Evolutionary conservation across 768 basidiomycete species (phyloP).

Genomic region (Tricholoma sp.): DNA sequence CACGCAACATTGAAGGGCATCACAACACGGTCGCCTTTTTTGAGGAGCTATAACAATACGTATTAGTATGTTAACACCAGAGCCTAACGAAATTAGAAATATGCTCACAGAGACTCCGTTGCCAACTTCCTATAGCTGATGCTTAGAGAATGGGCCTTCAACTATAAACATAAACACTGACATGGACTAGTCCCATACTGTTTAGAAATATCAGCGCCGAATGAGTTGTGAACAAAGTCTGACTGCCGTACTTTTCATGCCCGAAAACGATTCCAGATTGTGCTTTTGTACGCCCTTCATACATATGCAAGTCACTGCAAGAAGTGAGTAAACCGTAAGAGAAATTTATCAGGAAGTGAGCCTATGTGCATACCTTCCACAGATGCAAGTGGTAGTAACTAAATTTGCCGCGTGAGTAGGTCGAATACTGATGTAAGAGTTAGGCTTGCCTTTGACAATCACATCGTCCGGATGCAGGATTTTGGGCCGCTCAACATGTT

Average conservation of each 20-base stretch:
- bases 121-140: constrained; percentile 33
- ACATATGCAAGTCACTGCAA: constrained; percentile 50
- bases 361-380: constrained; percentile 34
- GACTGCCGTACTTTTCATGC: constrained; percentile 41
- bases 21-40: constrained; percentile 56
- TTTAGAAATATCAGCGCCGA: neutral
- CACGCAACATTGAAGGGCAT: constrained; percentile 60
- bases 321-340: neutral
- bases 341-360: neutral
- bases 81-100: neutral
- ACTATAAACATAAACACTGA: constrained; percentile 11
- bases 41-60: constrained; percentile 30
- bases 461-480: constrained; percentile 50
- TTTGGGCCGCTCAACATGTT: constrained; percentile 41
- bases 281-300: constrained; percentile 50
- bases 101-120: constrained; percentile 35
- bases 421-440: neutral
- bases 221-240: neutral
- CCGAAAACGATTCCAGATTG: constrained; percentile 47
- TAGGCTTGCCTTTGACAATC: constrained; percentile 37
- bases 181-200: constrained; percentile 49
- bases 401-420: neutral
- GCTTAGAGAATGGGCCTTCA: neutral
- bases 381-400: constrained; percentile 50
- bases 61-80: neutral